Base-by-base conservation (phyloP, 2,329 filamentous ascomycete genomes). In the Akanthomyces muscarius region DNA sequence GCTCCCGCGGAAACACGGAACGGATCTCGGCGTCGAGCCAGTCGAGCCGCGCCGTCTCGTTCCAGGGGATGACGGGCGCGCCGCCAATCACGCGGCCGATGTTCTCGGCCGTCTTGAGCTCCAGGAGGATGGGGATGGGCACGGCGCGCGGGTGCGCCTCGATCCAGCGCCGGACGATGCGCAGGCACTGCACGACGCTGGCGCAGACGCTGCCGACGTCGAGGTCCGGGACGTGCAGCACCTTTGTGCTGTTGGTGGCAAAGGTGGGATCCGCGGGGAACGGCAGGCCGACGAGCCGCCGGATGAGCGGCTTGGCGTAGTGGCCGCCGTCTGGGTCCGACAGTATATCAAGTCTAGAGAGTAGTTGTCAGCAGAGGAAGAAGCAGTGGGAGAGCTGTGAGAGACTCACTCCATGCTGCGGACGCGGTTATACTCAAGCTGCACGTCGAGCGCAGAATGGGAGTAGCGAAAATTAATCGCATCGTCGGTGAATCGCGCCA, bases 211-310 rank as follows among this genome's bases (percentile, higher is more conserved):
- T 69, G 65, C 79, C 75, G 3, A 80, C 74, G 66, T 83, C 80
- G 1, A 77, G 71, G 63, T 82, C 81, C 2, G 79, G 77, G n/a
- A 83, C 75, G 68, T 83, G 80, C 65, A 82, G 74, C 21, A 83
- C 76, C 65, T 83, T 83, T 61, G 79, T 74, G 8, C 80, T 80
- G 0, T 78, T 76, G 61, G 73, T 70, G 56, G 73, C 70, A 65
- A 80, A 73, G 4, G 76, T 74, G 33, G 71, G 69, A 53, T 77
- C 71, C n/a, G 72, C 74, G 0, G 76, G 75, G 5, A 72, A 72
- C 0, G 72, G 75, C 25, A 79, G 65, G 45, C 77, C 75, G 4
- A 76, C 73, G 1, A 77, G 65, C 41, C 71, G 75, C 68, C 76
- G 76, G 61, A 82, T 75, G 13, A 78, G 66, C 6, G 78, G 80